Base-by-base conservation (phyloP, 345 rosid species). In the Bruguiera sexangula region DNA sequence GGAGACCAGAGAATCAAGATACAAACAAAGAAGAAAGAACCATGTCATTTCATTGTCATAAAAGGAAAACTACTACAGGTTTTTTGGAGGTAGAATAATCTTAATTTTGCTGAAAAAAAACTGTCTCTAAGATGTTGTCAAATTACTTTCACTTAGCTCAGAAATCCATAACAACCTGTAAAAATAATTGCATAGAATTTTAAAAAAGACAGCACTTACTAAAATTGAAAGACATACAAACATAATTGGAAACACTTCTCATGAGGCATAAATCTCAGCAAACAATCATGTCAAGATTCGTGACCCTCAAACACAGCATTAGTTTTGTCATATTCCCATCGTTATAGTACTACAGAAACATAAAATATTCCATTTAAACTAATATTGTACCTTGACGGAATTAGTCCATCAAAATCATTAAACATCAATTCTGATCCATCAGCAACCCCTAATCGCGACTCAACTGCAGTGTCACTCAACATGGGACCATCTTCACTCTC, bases 401-500 rank as follows among this genome's bases (percentile, higher is more conserved):
- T 80, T 55, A 39, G 68, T 37, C 71, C 85, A 64, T 68, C 68
- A 56, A 24, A 73, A 62, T 58, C 75, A 65, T 80, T 74, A n/a
- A 72, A 60, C 21, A 56, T 20, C 6, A 72, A 74, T 10, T 77
- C 76, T 8, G 72, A 64, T 43, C 78, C 65, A 63, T 74, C 39
- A 32, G 58, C 80, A 73, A 57, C 69, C 69, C 39, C 52, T 32
- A 75, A 59, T 53, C 67, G 50, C 6, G 98, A 94, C 37, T 89
- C 91, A 74, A 87, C 94, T 82, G 88, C 97, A 78, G 75, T 78
- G 78, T 88, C 98, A 82, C 78, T 81, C 66, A 64, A 43, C 32
- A 31, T 60, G 8, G 77, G 27, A 57, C 71, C 81, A 78, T 69
- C 70, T 60, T 82, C 92, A 58, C 64, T 10, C 30, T 79, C 86